Conservation (phyloP, 306 rosid genomes). For the Pyrus betulifolia region DNA sequence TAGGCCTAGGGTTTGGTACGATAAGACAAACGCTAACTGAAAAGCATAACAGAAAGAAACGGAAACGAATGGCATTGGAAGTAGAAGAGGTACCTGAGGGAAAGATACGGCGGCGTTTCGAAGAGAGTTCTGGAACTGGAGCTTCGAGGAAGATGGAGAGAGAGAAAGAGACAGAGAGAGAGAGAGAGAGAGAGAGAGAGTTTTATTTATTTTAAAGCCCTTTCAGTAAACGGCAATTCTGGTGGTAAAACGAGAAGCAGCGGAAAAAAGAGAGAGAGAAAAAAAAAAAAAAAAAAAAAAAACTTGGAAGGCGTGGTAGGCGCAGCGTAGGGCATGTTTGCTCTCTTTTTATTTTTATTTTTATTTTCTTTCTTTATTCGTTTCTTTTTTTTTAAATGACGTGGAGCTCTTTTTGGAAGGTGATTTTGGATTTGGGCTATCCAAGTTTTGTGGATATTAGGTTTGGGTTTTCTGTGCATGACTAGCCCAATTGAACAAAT, state of each 20-base stretch:
- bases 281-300: no score
- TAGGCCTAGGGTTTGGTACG: conserved; percentile 37
- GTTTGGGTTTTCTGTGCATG: neutral
- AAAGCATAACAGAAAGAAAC: neutral
- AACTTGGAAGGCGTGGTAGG: no score
- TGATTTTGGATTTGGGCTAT: neutral
- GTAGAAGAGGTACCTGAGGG: conserved; percentile 22
- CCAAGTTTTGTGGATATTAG: neutral
- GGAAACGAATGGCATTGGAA: neutral
- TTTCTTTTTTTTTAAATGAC: neutral
- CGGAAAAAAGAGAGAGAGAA: neutral
- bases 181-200: no score
- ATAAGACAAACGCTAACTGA: conserved; percentile 34
- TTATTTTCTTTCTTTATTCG: neutral
- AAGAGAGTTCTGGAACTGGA: conserved; percentile 15
- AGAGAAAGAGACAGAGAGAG: no score
- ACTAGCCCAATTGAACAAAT: neutral
- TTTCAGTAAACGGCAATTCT: neutral
- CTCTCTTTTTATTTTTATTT: neutral
- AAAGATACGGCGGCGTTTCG: conserved; percentile 15
- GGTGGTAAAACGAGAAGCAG: conserved; percentile 13
- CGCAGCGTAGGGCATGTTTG: neutral
- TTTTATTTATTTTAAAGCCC: neutral
- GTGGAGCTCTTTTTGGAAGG: neutral
- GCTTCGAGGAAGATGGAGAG: neutral